Evolutionary conservation across 192 early-diverging fungal genomes (phyloP).

Genomic region (Podila minutissima): DNA sequence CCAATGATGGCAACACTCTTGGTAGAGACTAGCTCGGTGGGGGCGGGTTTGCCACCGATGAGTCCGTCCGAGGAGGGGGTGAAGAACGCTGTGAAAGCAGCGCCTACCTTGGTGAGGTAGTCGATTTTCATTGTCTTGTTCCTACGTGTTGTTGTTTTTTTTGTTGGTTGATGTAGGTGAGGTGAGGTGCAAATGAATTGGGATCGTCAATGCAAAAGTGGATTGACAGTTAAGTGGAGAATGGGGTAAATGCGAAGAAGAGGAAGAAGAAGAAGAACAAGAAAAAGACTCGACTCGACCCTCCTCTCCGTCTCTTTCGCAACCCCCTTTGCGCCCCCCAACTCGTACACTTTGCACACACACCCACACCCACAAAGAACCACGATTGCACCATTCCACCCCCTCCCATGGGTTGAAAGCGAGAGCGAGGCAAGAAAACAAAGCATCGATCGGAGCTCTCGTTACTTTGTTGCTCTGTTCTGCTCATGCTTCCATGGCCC

Average conservation of each 20-base stretch:
- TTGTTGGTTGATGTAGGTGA: neutral
- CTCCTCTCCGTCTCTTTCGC: too few relatives aligned
- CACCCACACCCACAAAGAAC: too few relatives aligned
- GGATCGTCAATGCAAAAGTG: neutral
- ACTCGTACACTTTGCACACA: too few relatives aligned
- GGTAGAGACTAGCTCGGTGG: slow-evolving; percentile 20
- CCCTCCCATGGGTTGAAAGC: too few relatives aligned
- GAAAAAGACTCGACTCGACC: neutral
- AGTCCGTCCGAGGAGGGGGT: slow-evolving; percentile 10
- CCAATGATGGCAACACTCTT: slow-evolving; percentile 60
- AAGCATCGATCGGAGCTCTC: too few relatives aligned
- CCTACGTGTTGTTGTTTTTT: neutral
- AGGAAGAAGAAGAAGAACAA: neutral
- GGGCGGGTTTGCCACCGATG: neutral
- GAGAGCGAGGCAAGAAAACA: too few relatives aligned
- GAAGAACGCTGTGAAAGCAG: slow-evolving; percentile 38
- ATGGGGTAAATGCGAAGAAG: neutral
- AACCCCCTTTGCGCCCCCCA: too few relatives aligned
- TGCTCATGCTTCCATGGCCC: too few relatives aligned
- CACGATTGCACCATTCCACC: too few relatives aligned
- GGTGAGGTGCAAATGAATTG: neutral
- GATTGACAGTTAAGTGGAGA: neutral
- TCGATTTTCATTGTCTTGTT: slow-evolving; percentile 23
- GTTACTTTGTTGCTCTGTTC: too few relatives aligned
- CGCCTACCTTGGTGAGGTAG: slow-evolving; percentile 42